A percentile compares a stretch with the other conserved stretches of the same genome.
These are phyloP conservation scores for Albugo candida DNA, from an alignment of 352 stramenopile genomes.

Conservation along the genomic window DNA sequence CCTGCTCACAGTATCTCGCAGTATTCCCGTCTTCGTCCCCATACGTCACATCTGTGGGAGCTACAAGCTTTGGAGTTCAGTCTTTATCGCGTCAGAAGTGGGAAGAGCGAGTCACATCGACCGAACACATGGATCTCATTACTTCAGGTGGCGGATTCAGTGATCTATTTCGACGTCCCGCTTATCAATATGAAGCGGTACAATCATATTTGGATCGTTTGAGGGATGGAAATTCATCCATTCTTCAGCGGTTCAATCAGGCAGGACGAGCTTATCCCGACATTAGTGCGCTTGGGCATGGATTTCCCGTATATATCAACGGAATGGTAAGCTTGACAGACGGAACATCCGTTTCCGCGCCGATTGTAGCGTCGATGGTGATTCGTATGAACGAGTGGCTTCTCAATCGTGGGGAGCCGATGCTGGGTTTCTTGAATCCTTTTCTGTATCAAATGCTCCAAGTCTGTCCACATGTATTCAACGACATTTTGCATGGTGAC, in stretches of 20 bases:
- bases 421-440: slow-evolving; percentile 51
- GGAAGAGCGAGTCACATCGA: slow-evolving; percentile 27
- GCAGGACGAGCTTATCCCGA: slow-evolving; percentile 39
- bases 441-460: slow-evolving; percentile 40
- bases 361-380: slow-evolving; percentile 42
- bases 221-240: slow-evolving; percentile 7
- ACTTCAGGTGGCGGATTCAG: slow-evolving; percentile 62
- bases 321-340: slow-evolving; percentile 30
- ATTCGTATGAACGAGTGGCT: slow-evolving; percentile 29
- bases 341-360: slow-evolving; percentile 51
- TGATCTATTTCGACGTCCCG: slow-evolving; percentile 20
- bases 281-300: slow-evolving; percentile 35
- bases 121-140: slow-evolving; percentile 26
- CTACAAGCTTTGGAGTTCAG: slow-evolving; percentile 14
- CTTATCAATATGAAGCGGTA: slow-evolving; percentile 26
- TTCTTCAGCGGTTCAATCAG: slow-evolving; percentile 14
- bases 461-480: slow-evolving; percentile 45
- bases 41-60: slow-evolving; percentile 48
- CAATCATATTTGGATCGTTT: slow-evolving; percentile 16
- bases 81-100: slow-evolving; percentile 17
- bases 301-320: slow-evolving; percentile 40
- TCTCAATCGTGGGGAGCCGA: slow-evolving; percentile 14
- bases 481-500: slow-evolving; percentile 36
- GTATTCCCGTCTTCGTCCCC: slow-evolving; percentile 57
- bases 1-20: slow-evolving; percentile 29